Conservation (phyloP, 2,329 filamentous ascomycete genomes). For the Colletotrichum phormii region DNA sequence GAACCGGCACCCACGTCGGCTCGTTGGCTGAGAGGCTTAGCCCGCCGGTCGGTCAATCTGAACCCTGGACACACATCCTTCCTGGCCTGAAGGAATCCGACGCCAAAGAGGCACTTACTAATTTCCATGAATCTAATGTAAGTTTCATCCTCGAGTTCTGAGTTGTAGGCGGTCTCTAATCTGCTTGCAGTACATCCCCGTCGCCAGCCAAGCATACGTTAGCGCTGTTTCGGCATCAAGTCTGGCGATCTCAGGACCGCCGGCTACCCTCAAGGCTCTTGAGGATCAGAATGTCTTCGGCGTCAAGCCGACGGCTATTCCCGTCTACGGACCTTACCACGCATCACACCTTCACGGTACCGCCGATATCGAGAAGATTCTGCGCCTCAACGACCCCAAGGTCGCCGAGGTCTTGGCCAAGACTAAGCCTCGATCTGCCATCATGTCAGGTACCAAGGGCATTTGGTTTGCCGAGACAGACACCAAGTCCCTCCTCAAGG, state of each 20-base stretch:
- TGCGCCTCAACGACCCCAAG: constrained; percentile 55
- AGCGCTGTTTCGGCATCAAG: constrained; percentile 62
- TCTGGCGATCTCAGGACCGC: constrained; percentile 67
- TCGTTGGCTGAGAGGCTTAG: constrained; percentile 59
- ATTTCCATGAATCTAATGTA: constrained; percentile 69
- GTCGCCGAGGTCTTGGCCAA: constrained; percentile 53
- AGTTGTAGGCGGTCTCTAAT: background rate
- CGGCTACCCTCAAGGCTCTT: constrained; percentile 58
- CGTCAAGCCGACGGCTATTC: constrained; percentile 58
- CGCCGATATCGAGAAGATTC: constrained; percentile 57
- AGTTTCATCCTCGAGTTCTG: constrained; percentile 40
- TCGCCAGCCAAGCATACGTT: constrained; percentile 62
- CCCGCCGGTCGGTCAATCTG: constrained; percentile 55
- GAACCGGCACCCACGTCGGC: constrained; percentile 68
- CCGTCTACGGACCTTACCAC: constrained; percentile 69
- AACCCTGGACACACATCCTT: constrained; percentile 76
- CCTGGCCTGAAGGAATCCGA: constrained; percentile 65
- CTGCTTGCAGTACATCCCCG: constrained; percentile 52
- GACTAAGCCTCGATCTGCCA: constrained; percentile 56
- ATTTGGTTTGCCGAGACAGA: constrained; percentile 53
- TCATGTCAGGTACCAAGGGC: constrained; percentile 65
- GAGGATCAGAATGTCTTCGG: constrained; percentile 53
- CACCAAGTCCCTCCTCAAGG: constrained; percentile 54
- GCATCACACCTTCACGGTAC: constrained; percentile 63
- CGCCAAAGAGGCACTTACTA: constrained; percentile 61